Evolutionary conservation across 352 stramenopile species (phyloP).

Genomic region (Phytophthora podocarpi): DNA sequence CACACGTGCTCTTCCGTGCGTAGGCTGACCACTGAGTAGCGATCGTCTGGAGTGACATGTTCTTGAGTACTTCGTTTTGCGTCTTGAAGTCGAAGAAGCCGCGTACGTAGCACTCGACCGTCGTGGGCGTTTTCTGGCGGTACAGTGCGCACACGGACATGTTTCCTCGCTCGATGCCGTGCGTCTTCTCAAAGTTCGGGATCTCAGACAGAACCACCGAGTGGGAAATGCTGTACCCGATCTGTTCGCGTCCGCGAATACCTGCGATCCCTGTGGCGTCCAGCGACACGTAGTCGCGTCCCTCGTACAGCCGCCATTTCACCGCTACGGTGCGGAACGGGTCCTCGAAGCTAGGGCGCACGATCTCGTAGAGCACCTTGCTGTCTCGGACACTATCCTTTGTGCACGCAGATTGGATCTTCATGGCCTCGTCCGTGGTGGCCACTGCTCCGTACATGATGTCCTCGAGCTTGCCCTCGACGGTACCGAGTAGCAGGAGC

Average conservation of each 20-base stretch:
- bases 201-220: conserved; percentile 45
- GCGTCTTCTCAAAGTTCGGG: conserved; percentile 30
- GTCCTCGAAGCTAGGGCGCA: conserved; percentile 52
- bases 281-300: conserved; percentile 41
- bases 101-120: conserved; percentile 56
- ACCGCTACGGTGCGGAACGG: conserved; percentile 53
- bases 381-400: conserved; percentile 54
- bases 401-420: conserved; percentile 52
- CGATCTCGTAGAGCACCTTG: conserved; percentile 53
- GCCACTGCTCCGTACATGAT: conserved; percentile 52
- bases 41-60: conserved; percentile 38
- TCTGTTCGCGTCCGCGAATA: conserved; percentile 26
- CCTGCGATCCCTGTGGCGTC: conserved; percentile 43
- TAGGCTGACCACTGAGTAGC: conserved; percentile 39
- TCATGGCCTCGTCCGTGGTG: conserved; percentile 50
- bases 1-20: conserved; percentile 37
- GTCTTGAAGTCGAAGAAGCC: conserved; percentile 45
- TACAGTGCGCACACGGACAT: conserved; percentile 54
- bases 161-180: conserved; percentile 48
- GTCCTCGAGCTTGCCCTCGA: conserved; percentile 50
- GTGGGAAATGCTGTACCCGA: conserved; percentile 52
- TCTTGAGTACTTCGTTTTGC: conserved; percentile 36
- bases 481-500: conserved; percentile 44
- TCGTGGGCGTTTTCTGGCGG: conserved; percentile 30
- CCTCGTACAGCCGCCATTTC: conserved; percentile 46